Base-by-base conservation (phyloP, 371 early-diverging fungal species). In the Saksenaea vasiformis region DNA sequence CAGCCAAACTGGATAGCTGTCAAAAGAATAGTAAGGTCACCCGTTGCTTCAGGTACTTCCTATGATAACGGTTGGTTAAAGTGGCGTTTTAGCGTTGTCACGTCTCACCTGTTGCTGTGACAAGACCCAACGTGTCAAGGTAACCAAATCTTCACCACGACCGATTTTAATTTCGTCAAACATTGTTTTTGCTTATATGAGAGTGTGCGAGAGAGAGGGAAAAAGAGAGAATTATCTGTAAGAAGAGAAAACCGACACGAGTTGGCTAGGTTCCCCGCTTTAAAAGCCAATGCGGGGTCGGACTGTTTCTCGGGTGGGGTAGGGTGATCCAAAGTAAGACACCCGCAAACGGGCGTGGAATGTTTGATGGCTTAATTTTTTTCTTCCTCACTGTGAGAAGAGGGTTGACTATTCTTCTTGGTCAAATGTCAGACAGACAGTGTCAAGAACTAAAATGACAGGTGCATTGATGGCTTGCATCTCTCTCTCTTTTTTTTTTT, bases 91-190 rank as follows among this genome's bases (percentile, higher is more conserved):
- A 7, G 5, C 24, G 7, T 10, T 27, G 11, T 24, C 19, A 15
- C 19, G 15, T 17, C 56, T 63, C 74, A 79, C 84, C 77, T 91
- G 92, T 86, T 98, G 97, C 76, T 91, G 89, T 68, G 88, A 84
- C 60, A 98, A 87, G 69, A 98, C 95, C 83, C 95, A 93, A 69
- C 92, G 89, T 38, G 95, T 94, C 70, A 98, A 88, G 43, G 98
- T 97, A 68, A 95, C 86, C 70, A 98, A 87, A 80, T 97, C 95
- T 66, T 96, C 97, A 41, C 83, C 83, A 47, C 60, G 68, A 54
- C 83, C 83, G 24, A 68, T 72, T 39, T 74, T 72, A 54, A 82
- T 75, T 71, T 72, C 71, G 54, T 80, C 81, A 63, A 80, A 78
- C 37, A 70, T 73, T 38, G 58, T 56, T 14, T 62, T 28, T 60